A percentile compares a stretch with the other conserved stretches of the same genome.
phyloP scores from a whole-genome alignment of 2,329 filamentous ascomycete genomes.

The Hirsutella rhossiliensis region DNA sequence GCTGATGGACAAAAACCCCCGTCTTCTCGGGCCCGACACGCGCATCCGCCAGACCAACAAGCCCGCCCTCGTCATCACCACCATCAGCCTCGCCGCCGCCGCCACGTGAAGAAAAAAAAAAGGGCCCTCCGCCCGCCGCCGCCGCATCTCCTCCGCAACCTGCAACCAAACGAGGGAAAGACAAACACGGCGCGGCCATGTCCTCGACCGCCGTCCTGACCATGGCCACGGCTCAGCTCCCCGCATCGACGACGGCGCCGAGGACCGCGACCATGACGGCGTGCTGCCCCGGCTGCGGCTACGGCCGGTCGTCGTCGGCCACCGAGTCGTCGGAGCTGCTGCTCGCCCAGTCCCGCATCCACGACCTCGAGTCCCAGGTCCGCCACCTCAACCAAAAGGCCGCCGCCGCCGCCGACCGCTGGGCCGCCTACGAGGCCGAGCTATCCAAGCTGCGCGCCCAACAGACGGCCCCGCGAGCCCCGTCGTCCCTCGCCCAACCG shows the following conservation, averaged over 20 bases:
- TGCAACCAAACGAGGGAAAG: too few relatives aligned
- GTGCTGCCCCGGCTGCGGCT: conserved; percentile 41
- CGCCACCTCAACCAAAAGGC: conserved; percentile 59
- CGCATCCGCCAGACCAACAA: too few relatives aligned
- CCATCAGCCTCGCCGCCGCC: too few relatives aligned
- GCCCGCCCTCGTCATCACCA: too few relatives aligned
- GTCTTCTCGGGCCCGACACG: too few relatives aligned
- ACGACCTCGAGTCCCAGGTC: conserved; percentile 61
- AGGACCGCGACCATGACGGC: conserved; percentile 11
- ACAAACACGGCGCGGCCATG: conserved; percentile 12
- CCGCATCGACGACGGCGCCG: conserved; percentile 5
- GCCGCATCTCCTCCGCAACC: too few relatives aligned
- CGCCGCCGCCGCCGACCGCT: conserved; percentile 48
- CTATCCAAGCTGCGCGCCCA: conserved; percentile 44
- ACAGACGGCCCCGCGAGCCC: conserved; percentile 8
- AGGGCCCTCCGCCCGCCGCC: too few relatives aligned
- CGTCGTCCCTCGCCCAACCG: conserved; percentile 2
- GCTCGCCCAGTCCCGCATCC: conserved; percentile 46
- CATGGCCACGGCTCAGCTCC: conserved; percentile 12
- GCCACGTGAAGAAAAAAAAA: too few relatives aligned
- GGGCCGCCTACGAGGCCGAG: conserved; percentile 74
- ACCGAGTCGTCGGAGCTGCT: conserved; percentile 30
- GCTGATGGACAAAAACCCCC: too few relatives aligned
- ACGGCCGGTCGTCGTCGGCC: conserved; percentile 21
- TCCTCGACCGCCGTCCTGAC: conserved; percentile 15